Evolutionary conservation across 2,329 filamentous ascomycete species (phyloP), one percentile per base, ranked within the genome.

Genomic region (Cryphonectria radicalis): DNA sequence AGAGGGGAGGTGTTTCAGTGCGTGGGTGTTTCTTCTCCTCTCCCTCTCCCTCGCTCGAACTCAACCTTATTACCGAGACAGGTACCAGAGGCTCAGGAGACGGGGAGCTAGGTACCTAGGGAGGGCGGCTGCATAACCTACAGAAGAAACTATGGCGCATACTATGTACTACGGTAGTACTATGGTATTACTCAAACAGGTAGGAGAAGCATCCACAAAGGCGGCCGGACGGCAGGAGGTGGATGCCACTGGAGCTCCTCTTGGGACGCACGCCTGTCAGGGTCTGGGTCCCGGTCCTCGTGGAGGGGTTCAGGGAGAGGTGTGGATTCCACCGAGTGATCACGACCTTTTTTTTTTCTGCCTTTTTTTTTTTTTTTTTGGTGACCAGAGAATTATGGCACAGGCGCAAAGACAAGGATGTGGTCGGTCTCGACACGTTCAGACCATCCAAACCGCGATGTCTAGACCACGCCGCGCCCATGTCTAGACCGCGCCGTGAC

Each of bases 391-490:
- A 28, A 57, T 57, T 28, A 50, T 50, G 53, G 53, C 57, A 60
- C 17, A 60, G 28, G 32, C 32, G 57, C 32, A 14, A 5, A 32
- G 28, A 37, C 57, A 32, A 60, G 57, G 57, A 60, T 60, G 32
- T 22, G 32, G 32, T 60, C 32, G 25, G 53, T 57, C 53, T 57
- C 53, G 53, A 57, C 53, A 57, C 25, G 10, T 57, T 57, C n/a
- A 57, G 53, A 13, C 53, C 53, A 4, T 57, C 28, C 11, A 57
- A 10, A 17, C 53, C 53, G 25, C 25, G 25, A 14, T 57, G 53
- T 57, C 53, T 57, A 57, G 53, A 57, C 53, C 53, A 57, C 53
- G n/a, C 25, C n/a, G 53, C 53, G 53, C 53, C n/a, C 10, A 25
- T 25, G 53, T n/a, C 53, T 55, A 55, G 53, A 55, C 53, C 53